Evolutionary conservation across 2,329 filamentous ascomycete genomes (phyloP), one percentile per base, ranked within the genome.

Genomic region (Teratosphaeria gauchensis): DNA sequence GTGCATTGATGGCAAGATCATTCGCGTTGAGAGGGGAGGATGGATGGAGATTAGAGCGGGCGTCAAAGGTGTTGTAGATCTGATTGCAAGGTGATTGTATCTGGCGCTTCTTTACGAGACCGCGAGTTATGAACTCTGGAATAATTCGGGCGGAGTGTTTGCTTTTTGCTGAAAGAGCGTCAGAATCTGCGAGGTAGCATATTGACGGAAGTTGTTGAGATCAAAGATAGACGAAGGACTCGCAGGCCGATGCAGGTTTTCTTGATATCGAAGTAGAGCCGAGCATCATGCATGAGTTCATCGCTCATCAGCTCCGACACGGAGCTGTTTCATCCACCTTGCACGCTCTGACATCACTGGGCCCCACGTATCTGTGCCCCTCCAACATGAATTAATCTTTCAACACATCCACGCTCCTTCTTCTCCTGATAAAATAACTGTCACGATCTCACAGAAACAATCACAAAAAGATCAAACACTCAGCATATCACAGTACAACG

Each of bases 1-100:
- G 14, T 97, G 92, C 71, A 79, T 97, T n/a, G 92, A 97, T 72
- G 92, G 92, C 2, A 90, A 87, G 56, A 95, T 95, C 66, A 83
- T 96, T 2, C 81, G 83, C 59, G 76, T 96, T 0, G 86, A 88
- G 21, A 72, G 78, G 56, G 84, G 81, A 1, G 91, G 91, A 0
- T 86, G 83, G 79, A 82, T 95, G 72, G 82, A 84, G 60, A 80
- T 96, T 0, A 73, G 72, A 62, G 81, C 75, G 67, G 78, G 82
- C 28, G 69, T 72, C 8, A 65, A 67, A 33, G 66, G 66, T 5
- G 73, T 77, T 2, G 57, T 79, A 21, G 74, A 79, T 58, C 70
- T 68, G 65, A 70, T 59, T 61, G 42, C 42, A 2, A 48, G 42
- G 42, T 48, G 19, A 48, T 48, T 11, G 9, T 19, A 9, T 48